Evolutionary conservation across 2,329 filamentous ascomycete genomes (phyloP), one percentile per base, ranked within the genome.

Genomic region (Stemphylium lycopersici): DNA sequence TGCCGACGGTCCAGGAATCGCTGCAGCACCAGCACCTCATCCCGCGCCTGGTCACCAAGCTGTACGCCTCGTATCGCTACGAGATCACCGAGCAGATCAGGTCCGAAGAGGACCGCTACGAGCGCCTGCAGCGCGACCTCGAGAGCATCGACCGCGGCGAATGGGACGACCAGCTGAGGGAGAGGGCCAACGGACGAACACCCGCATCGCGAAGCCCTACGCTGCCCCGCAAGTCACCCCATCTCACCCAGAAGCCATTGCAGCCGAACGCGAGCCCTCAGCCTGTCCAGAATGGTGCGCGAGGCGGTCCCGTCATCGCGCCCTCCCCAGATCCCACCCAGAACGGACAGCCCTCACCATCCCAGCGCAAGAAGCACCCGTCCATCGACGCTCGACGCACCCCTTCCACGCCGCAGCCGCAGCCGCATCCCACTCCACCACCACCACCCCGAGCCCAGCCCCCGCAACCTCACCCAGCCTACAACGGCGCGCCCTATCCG

Each of bases 1-100:
- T 87, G 54, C 85, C 87, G 11, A 85, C 85, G 1, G 77, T 91
- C 24, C 82, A 85, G 59, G 89, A 93, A 59, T 85, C 85, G 3
- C 80, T 83, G 49, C 81, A 87, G 59, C 85, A 91, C 72, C 74
- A 83, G 24, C 84, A 89, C 44, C 85, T 89, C 59, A 80, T 96
- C 2, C 89, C 90, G 1, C 78, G 82, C 24, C 77, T 96, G 39
- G 84, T 96, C 42, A 81, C 88, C 52, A 86, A 88, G 60, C 81
- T 96, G 1, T 96, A 95, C 70, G 82, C 84, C 11, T 83, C 85
- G 58, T 97, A 96, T 72, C 84, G 87, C 59, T 85, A 89, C 40
- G 80, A 87, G 38, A 80, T 88, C 43, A 82, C 91, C n/a, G 79
- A 80, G 51, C 83, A 88, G 66, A 90, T 97, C 55, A 81, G 84